These are phyloP conservation scores for Pouteria glomerata DNA, from an alignment of 148 eudicot genomes.

Conservation along the genomic window DNA sequence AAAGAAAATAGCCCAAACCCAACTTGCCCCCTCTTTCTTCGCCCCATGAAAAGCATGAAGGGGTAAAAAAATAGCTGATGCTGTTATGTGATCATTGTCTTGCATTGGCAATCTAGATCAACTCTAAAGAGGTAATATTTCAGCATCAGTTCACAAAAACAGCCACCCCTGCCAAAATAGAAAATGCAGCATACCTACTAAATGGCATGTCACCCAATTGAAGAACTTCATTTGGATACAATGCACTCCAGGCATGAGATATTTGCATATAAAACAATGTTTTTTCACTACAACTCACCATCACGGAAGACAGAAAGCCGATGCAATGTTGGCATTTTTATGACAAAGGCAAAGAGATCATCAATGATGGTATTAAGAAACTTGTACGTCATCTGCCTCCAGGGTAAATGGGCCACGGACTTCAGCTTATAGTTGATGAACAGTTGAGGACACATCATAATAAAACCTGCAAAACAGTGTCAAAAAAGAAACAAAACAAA, in stretches of 20 bases:
- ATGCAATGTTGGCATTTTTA: slow-evolving; percentile 89
- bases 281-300: slow-evolving; percentile 44
- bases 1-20: too few species aligned
- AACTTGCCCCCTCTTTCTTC: too few species aligned
- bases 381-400: slow-evolving; percentile 99
- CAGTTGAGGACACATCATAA: slow-evolving; percentile 98
- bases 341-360: slow-evolving; percentile 96
- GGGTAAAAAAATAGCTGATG: too few species aligned
- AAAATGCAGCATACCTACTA: not conserved
- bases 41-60: too few species aligned
- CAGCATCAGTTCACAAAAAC: too few species aligned
- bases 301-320: slow-evolving; percentile 98
- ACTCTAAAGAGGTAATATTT: too few species aligned
- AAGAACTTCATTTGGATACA: slow-evolving; percentile 1
- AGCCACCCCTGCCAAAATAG: not conserved
- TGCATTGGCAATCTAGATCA: too few species aligned
- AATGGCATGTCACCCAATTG: not conserved
- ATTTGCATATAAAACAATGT: not conserved
- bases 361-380: slow-evolving; percentile 95
- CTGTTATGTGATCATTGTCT: too few species aligned
- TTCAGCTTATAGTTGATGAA: slow-evolving; percentile 94
- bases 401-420: slow-evolving; percentile 96
- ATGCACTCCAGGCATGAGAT: not conserved
- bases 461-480: slow-evolving; percentile 57
- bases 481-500: not conserved